A percentile compares a stretch with the other conserved stretches of the same genome.
phyloP scores from a whole-genome alignment of 1,284 basidiomycete genomes.

The Ganoderma multipileum region DNA sequence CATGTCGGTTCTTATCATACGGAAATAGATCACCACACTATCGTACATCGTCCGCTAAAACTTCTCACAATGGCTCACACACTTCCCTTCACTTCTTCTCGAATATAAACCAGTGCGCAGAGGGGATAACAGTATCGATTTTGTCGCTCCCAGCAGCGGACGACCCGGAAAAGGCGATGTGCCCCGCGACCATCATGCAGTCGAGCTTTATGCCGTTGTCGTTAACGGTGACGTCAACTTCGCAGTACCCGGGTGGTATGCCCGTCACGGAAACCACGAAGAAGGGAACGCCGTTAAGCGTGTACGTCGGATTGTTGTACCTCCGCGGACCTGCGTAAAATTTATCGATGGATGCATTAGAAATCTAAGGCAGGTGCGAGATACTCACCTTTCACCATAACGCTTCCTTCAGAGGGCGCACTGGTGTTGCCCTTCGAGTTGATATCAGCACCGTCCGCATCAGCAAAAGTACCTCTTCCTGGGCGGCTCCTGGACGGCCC shows the following conservation, averaged over 20 bases:
- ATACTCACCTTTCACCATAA: background rate
- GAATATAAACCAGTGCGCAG: constrained; percentile 17
- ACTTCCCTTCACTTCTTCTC: background rate
- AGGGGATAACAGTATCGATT: constrained; percentile 11
- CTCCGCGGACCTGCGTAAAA: no score
- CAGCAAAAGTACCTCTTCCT: no score
- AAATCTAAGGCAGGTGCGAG: background rate
- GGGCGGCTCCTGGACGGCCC: no score
- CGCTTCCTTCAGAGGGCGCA: background rate
- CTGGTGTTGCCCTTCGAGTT: background rate
- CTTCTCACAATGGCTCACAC: background rate
- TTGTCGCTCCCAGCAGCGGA: constrained; percentile 37
- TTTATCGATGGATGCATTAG: background rate
- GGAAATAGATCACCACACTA: background rate
- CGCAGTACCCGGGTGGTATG: constrained; percentile 45
- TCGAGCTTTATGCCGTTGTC: constrained; percentile 40
- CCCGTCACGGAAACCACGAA: constrained; percentile 39
- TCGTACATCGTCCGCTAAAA: constrained; percentile 22
- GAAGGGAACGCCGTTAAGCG: constrained; percentile 45
- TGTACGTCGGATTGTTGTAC: background rate
- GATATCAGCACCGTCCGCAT: background rate
- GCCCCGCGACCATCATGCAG: constrained; percentile 49
- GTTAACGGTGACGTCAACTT: constrained; percentile 46
- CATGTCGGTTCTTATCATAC: background rate
- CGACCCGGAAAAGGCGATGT: constrained; percentile 35